Evolutionary conservation across 257 asterid genomes (phyloP).

Genomic region (Fraxinus pennsylvanica): DNA sequence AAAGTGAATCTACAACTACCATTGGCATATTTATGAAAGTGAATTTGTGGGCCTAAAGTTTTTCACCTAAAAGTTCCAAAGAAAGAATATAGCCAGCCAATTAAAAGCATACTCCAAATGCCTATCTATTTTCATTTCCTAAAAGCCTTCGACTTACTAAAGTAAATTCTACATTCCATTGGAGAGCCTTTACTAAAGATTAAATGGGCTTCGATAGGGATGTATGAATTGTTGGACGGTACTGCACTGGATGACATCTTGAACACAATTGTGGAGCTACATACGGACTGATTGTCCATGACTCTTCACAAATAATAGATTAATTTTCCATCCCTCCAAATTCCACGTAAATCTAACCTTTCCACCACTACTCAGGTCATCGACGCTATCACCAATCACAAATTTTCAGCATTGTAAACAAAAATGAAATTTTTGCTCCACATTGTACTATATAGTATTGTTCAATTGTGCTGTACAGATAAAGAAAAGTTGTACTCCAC

Average conservation of each 20-base stretch:
- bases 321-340: too few species aligned
- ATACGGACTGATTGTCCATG: too few species aligned
- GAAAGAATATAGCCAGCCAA: conserved; percentile 11
- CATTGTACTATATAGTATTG: too few species aligned
- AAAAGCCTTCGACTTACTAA: neutral
- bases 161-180: neutral
- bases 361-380: too few species aligned
- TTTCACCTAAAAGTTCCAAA: conserved; percentile 10
- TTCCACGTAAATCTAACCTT: too few species aligned
- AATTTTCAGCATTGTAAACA: too few species aligned
- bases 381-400: too few species aligned
- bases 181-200: neutral
- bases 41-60: conserved; percentile 21
- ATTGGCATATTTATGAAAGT: neutral
- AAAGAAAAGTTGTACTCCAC: neutral
- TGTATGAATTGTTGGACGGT: neutral
- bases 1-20: too few species aligned
- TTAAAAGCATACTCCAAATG: conserved; percentile 7
- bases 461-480: too few species aligned
- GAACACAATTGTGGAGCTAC: neutral
- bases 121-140: neutral
- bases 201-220: neutral
- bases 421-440: too few species aligned
- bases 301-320: too few species aligned
- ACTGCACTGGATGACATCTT: too few species aligned